Conservation (phyloP, 345 rosid genomes). For the Corchorus capsularis region DNA sequence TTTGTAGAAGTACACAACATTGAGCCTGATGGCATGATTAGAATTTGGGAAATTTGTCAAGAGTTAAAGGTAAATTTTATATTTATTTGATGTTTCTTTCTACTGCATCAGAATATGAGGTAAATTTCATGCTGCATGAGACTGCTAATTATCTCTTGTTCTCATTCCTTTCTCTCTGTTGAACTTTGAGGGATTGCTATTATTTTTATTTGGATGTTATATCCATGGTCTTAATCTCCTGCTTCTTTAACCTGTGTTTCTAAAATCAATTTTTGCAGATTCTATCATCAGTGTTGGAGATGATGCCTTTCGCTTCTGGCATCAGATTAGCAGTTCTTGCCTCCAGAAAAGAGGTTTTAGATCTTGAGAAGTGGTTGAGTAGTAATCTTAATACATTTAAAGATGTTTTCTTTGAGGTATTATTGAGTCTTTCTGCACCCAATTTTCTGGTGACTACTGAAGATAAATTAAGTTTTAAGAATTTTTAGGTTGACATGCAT, state of each 20-base stretch:
- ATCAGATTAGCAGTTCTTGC: slow-evolving; percentile 87
- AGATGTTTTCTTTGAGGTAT: slow-evolving; percentile 83
- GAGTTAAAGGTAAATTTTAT: slow-evolving; percentile 72
- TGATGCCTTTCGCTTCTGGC: slow-evolving; percentile 65
- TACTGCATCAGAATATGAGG: background rate
- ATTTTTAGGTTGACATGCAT: slow-evolving; percentile 18
- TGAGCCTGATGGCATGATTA: slow-evolving; percentile 58
- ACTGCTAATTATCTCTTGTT: background rate
- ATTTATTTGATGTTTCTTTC: slow-evolving; percentile 10
- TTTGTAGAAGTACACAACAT: slow-evolving; percentile 52
- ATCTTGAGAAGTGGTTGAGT: slow-evolving; percentile 85
- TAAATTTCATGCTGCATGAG: no score
- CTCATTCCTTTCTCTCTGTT: background rate
- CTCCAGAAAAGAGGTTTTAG: slow-evolving; percentile 67
- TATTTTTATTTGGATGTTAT: background rate
- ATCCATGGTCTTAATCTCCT: background rate
- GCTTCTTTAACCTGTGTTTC: background rate
- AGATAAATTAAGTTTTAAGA: background rate
- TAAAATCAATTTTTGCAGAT: slow-evolving; percentile 52
- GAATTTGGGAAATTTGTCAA: slow-evolving; percentile 71
- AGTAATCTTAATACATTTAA: slow-evolving; percentile 57
- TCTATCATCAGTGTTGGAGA: slow-evolving; percentile 63
- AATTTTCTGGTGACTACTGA: background rate
- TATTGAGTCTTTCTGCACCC: background rate
- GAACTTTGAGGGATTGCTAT: background rate